Evolutionary conservation across 108 stramenopile species (phyloP), one percentile per base, ranked within the genome.

Genomic region (Fragilaria radians): DNA sequence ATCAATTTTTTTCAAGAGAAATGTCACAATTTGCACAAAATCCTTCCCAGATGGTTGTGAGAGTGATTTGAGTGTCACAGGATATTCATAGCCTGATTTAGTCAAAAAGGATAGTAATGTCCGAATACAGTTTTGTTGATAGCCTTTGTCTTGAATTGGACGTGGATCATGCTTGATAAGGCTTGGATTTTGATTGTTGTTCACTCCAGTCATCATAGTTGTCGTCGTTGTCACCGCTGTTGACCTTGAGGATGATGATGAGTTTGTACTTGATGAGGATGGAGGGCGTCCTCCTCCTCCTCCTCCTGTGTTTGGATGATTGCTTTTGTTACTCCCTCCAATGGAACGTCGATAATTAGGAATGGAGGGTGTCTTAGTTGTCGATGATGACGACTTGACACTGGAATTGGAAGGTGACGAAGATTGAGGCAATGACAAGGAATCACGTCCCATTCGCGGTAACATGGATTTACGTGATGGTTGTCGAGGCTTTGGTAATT

Each of bases 1-100:
- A 67, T 97, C 96, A 24, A 97, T 46, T 47, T 76, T 70, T 24
- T 90, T 67, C 52, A 99, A 74, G 62, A 99, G 61, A 66, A 99
- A 99, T 19, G 89, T 83, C 55, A 96, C 78, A 65, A 98, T 95
- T 62, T 95, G 71, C 45, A 85, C 68, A 68, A 98, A 99, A 64
- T 99, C 99, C 54, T 88, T 85, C 11, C 89, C 94, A 24, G 95
- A 95, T 0, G 97, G 97, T 5, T 89, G 64, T 29, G 71, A 65
- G 48, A 97, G 71, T 22, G 71, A 83, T 70, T 93, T 93, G 24
- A 70, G 69, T 1, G 85, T 79, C 28, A 95, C 72, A 0, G 83
- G 79, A 54, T 80, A 60, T 19, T 87, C 81, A 65, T 90, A 89
- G 4, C 81, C 80, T 61, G 70, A 73, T 24, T 75, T 61, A 25